These are phyloP conservation scores for Phyllosticta paracitricarpa DNA, from an alignment of 2,329 filamentous ascomycete species.

Conservation along the genomic window DNA sequence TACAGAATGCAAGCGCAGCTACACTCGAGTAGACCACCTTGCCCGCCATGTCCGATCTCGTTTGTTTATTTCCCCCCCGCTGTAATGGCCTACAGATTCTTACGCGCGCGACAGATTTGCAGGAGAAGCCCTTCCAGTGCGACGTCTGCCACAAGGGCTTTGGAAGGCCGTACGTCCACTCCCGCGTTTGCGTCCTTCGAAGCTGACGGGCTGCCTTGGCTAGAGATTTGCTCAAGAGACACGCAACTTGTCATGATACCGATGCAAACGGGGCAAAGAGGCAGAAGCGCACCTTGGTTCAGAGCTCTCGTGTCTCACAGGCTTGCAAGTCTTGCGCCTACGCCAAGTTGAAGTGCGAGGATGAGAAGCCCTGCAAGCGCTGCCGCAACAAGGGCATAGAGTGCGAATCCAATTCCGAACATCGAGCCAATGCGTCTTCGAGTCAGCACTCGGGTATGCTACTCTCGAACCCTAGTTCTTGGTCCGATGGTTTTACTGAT, in stretches of 20 bases:
- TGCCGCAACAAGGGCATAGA: conserved; percentile 40
- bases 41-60: conserved; percentile 44
- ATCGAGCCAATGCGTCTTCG: neutral
- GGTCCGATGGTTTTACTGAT: neutral
- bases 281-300: conserved; percentile 6
- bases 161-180: conserved; percentile 29
- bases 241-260: conserved; percentile 35
- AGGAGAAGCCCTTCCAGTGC: conserved; percentile 38
- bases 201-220: neutral
- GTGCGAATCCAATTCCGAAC: conserved; percentile 24
- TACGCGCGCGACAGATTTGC: conserved; percentile 19
- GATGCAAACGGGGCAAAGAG: conserved; percentile 23
- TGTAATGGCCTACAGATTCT: neutral
- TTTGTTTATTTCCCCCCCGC: conserved; percentile 17
- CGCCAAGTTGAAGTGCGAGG: conserved; percentile 44
- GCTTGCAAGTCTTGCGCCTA: conserved; percentile 44
- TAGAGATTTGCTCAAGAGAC: conserved; percentile 42
- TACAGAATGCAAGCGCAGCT: conserved; percentile 42
- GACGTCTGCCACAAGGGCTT: conserved; percentile 38
- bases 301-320: conserved; percentile 33
- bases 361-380: conserved; percentile 44
- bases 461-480: neutral
- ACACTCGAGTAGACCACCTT: conserved; percentile 44
- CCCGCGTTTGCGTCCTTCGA: neutral
- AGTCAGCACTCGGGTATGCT: neutral